phyloP scores from a whole-genome alignment of 768 basidiomycete genomes.

The Candolleomyces aberdarensis region DNA sequence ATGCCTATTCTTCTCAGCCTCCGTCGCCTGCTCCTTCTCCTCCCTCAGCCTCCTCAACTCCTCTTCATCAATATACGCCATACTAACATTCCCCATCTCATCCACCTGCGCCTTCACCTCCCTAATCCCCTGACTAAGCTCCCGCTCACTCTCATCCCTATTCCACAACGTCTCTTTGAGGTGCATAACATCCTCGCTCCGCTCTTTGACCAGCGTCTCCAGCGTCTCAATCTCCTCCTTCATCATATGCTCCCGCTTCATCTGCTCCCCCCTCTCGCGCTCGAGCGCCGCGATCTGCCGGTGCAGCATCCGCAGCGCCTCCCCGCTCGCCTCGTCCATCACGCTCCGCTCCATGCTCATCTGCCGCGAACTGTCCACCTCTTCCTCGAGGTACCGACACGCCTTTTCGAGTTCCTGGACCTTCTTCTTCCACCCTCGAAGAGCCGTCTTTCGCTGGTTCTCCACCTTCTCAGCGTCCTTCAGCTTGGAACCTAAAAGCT shows the following conservation, averaged over 20 bases:
- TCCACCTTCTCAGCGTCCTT: slow-evolving; percentile 59
- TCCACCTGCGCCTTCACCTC: slow-evolving; percentile 62
- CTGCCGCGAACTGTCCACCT: slow-evolving; percentile 80
- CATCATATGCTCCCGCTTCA: slow-evolving; percentile 38
- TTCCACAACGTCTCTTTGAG: slow-evolving; percentile 43
- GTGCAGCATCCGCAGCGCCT: slow-evolving; percentile 78
- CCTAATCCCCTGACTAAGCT: slow-evolving; percentile 49
- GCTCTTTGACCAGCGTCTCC: slow-evolving; percentile 44
- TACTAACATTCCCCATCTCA: slow-evolving; percentile 46
- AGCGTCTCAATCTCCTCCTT: slow-evolving; percentile 46
- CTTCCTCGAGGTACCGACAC: slow-evolving; percentile 72
- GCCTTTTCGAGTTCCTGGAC: slow-evolving; percentile 69
- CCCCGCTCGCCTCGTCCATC: slow-evolving; percentile 80
- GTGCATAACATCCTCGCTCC: slow-evolving; percentile 40
- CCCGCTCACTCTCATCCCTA: slow-evolving; percentile 51
- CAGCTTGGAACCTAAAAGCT: slow-evolving; percentile 53
- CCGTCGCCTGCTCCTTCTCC: slow-evolving; percentile 39
- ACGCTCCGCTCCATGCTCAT: slow-evolving; percentile 79
- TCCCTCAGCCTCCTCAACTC: slow-evolving; percentile 37
- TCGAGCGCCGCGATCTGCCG: slow-evolving; percentile 75
- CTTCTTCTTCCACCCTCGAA: slow-evolving; percentile 72
- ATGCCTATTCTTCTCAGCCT: slow-evolving; percentile 41
- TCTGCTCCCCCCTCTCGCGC: slow-evolving; percentile 53
- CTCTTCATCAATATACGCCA: slow-evolving; percentile 40
- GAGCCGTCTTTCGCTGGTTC: slow-evolving; percentile 49